Conservation (phyloP, 2,329 filamentous ascomycete species). For the Calonectria hawksworthii region DNA sequence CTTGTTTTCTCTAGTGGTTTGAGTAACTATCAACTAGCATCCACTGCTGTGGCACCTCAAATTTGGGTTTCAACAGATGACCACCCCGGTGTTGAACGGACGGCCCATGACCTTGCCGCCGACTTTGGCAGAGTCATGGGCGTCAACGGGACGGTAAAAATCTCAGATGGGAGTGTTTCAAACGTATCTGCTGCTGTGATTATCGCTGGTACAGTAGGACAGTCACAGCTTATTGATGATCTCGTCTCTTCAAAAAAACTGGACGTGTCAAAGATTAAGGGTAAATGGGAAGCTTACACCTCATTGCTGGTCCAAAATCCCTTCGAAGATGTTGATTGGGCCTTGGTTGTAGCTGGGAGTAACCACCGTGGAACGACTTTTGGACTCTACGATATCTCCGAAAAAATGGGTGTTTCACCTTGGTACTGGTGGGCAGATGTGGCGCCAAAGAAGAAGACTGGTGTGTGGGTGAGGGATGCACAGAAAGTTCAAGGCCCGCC, state of each 20-base stretch:
- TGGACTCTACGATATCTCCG: conserved; percentile 71
- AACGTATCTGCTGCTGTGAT: background rate
- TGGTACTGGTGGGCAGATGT: conserved; percentile 75
- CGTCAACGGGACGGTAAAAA: background rate
- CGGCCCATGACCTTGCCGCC: background rate
- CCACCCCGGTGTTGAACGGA: background rate
- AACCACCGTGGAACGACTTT: conserved; percentile 73
- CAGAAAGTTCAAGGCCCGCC: conserved; percentile 57
- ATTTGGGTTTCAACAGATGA: background rate
- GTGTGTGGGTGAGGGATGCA: background rate
- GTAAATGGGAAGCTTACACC: background rate
- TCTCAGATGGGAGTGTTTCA: background rate
- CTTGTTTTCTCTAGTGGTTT: background rate
- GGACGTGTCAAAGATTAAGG: background rate
- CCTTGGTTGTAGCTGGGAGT: conserved; percentile 68
- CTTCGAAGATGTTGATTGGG: background rate
- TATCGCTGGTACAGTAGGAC: background rate
- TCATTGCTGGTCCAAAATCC: background rate
- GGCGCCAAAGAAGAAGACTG: conserved; percentile 42
- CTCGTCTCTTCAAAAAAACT: background rate
- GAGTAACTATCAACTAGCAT: background rate
- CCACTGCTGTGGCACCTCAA: background rate
- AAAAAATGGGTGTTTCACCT: conserved; percentile 69
- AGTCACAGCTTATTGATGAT: background rate
- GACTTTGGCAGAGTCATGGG: background rate